phyloP scores from a whole-genome alignment of 1,284 basidiomycete genomes.

The Apiotrichum laibachii region DNA sequence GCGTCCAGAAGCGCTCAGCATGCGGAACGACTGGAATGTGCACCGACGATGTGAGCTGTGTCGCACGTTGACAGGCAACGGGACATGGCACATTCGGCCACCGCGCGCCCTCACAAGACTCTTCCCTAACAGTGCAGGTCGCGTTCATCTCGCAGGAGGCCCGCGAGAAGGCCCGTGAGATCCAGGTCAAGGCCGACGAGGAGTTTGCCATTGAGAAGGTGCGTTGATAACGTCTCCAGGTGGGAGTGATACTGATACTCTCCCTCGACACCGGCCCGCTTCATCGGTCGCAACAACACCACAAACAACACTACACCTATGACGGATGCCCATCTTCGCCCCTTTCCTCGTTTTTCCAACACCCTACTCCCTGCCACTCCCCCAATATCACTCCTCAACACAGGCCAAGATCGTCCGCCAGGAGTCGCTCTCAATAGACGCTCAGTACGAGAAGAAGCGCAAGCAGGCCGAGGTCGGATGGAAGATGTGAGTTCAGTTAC shows the following conservation, averaged over 20 bases:
- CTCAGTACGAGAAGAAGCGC: constrained; percentile 86
- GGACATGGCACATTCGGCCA: too few species aligned
- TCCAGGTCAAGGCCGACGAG: constrained; percentile 92
- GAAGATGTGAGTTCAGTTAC: constrained; percentile 73
- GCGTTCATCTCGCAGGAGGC: constrained; percentile 97
- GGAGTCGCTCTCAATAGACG: constrained; percentile 87
- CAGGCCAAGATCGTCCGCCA: constrained; percentile 94
- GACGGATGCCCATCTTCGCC: too few species aligned
- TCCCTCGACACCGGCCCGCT: neutral
- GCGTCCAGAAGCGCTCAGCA: constrained; percentile 25
- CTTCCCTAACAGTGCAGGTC: constrained; percentile 58
- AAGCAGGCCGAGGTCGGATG: constrained; percentile 88
- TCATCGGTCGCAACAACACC: neutral
- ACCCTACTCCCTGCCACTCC: too few species aligned
- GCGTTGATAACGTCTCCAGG: constrained; percentile 1
- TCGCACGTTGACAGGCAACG: too few species aligned
- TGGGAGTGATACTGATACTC: neutral
- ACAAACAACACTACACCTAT: too few species aligned
- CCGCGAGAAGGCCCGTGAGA: constrained; percentile 92
- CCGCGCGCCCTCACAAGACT: too few species aligned
- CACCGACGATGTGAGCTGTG: too few species aligned
- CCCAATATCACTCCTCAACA: neutral
- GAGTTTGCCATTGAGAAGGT: constrained; percentile 98
- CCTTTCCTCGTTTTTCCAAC: too few species aligned
- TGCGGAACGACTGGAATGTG: neutral